Evolutionary conservation across 805 yeast genomes (phyloP).

Genomic region (Candida maesae): DNA sequence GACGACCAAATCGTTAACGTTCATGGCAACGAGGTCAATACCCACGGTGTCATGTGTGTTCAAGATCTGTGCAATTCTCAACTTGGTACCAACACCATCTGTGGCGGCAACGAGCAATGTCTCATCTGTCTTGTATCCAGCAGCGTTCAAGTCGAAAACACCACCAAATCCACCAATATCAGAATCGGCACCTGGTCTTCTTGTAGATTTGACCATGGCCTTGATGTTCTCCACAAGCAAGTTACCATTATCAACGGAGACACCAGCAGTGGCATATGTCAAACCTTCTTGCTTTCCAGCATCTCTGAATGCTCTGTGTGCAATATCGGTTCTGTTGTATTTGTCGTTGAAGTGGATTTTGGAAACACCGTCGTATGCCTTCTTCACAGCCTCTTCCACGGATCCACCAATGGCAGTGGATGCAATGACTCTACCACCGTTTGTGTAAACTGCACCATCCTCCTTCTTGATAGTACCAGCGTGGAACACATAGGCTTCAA

Average conservation of each 20-base stretch:
- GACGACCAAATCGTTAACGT: constrained; percentile 94
- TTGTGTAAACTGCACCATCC: constrained; percentile 65
- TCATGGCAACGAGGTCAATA: constrained; percentile 98
- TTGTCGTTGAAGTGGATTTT: constrained; percentile 67
- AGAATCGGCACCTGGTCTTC: constrained; percentile 94
- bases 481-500: constrained; percentile 78
- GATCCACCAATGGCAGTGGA: constrained; percentile 80
- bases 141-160: constrained; percentile 80
- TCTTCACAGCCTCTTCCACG: constrained; percentile 74
- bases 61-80: constrained; percentile 88
- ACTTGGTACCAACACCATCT: constrained; percentile 98
- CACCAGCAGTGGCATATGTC: constrained; percentile 96
- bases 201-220: constrained; percentile 84
- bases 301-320: constrained; percentile 88
- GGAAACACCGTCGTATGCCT: constrained; percentile 83
- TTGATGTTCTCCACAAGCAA: constrained; percentile 85
- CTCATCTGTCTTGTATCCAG: constrained; percentile 68
- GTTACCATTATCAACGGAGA: constrained; percentile 95
- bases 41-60: constrained; percentile 96
- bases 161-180: constrained; percentile 99
- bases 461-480: constrained; percentile 75
- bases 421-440: constrained; percentile 97
- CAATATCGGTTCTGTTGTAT: constrained; percentile 90
- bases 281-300: constrained; percentile 38
- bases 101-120: constrained; percentile 95